Base-by-base conservation (phyloP, 305 asterid species). In the Fraxinus greggii region DNA sequence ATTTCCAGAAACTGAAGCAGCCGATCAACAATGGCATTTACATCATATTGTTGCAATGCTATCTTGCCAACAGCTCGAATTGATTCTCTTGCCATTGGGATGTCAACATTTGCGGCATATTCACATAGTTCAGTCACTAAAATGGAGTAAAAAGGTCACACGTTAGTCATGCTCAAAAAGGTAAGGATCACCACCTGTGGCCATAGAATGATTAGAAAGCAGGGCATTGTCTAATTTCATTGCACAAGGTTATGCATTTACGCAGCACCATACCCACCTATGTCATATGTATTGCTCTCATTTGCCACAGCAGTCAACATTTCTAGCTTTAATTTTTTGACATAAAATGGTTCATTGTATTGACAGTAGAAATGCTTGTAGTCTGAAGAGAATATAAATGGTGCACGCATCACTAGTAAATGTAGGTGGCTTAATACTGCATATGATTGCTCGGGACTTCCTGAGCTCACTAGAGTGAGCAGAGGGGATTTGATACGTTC, bases 101-200 rank as follows among this genome's bases (percentile, higher is more conserved):
- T 92, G 87, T 95, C 99, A 76, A 97, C 98, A 85, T 95, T 97
- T 76, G 98, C 99, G 84, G 97, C 99, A 90, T 97, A 97, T 86
- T 97, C 99, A 78, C 99, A 97, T 75, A 97, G 97, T 88, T 97
- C 99, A n/a, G 98, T 93, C 91, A 97, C 99, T 97, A 92, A 74
- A 86, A 87, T 65, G 79, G 81, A 86, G 83, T 38, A 78, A 83
- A 80, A 75, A 72, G 81, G 48, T 78, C 81, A 86, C 69, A 67
- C 13, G 78, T 87, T 69, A 85, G 80, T 77, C 8, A 81, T 17
- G 69, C 51, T 33, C 1, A 48, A 85, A 51, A 54, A 59, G 10
- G 26, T 73, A 70, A 78, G 61, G 76, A 76, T 32, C 26, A 80
- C 76, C 38, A 77, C 19, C 5, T 31, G 61, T 48, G 75, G n/a